phyloP scores from a whole-genome alignment of 73 alveolate genomes.

The Effrenium voratum region DNA sequence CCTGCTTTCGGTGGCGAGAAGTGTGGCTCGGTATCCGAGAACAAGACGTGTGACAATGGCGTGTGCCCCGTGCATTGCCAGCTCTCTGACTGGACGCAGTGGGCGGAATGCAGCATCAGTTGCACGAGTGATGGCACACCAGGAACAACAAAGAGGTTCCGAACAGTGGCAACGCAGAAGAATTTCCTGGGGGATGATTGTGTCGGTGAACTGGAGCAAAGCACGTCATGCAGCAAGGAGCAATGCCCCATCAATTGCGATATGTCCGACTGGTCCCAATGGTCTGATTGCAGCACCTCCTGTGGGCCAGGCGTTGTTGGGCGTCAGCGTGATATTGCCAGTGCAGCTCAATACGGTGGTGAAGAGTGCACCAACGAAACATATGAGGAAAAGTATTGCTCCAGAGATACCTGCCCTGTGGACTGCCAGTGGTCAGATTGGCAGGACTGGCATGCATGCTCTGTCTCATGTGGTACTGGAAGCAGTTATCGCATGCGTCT shows the following conservation, averaged over 20 bases:
- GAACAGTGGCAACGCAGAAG: constrained; percentile 26
- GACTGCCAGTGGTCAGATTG: constrained; percentile 73
- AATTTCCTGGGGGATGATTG: constrained; percentile 62
- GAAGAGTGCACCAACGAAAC: constrained; percentile 14
- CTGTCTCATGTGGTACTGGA: constrained; percentile 49
- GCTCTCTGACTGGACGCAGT: constrained; percentile 48
- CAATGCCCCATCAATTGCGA: constrained; percentile 70
- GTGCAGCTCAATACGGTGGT: constrained; percentile 60
- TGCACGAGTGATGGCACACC: not conserved
- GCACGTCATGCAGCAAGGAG: constrained; percentile 36
- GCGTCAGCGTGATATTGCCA: constrained; percentile 12
- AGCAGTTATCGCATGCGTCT: constrained; percentile 61
- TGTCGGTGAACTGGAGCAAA: constrained; percentile 70
- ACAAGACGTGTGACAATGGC: constrained; percentile 47
- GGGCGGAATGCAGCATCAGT: constrained; percentile 62
- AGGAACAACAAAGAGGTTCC: constrained; percentile 28
- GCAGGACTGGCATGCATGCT: constrained; percentile 84
- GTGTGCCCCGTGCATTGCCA: constrained; percentile 67
- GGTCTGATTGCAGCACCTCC: constrained; percentile 67
- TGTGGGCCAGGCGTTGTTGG: constrained; percentile 67
- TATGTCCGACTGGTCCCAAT: constrained; percentile 45
- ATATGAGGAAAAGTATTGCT: constrained; percentile 44
- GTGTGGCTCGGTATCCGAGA: constrained; percentile 40
- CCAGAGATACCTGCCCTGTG: constrained; percentile 61
- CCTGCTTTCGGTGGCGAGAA: constrained; percentile 61